Conservation (phyloP, 164 flowering plant species). For the Vitis amurensis region DNA sequence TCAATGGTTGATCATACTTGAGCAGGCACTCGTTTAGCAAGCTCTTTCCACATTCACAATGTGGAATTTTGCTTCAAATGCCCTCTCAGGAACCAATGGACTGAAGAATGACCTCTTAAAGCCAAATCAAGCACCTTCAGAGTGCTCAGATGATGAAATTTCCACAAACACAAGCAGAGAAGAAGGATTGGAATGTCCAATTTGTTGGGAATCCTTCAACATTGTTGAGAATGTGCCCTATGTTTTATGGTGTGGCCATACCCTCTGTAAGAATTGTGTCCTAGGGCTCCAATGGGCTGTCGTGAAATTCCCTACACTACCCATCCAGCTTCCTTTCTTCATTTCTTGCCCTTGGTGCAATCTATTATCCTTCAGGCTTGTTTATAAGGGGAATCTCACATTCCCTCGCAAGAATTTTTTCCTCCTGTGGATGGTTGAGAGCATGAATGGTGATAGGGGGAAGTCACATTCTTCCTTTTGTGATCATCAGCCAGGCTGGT, state of each 20-base stretch:
- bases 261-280: constrained; percentile 68
- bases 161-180: constrained; percentile 39
- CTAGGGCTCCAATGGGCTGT: constrained; percentile 53
- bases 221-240: constrained; percentile 70
- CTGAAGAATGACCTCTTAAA: constrained; percentile 25
- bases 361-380: constrained; percentile 47
- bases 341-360: constrained; percentile 86
- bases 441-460: constrained; percentile 51
- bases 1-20: not conserved
- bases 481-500: constrained; percentile 14
- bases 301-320: constrained; percentile 43
- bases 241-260: constrained; percentile 83
- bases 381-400: constrained; percentile 58
- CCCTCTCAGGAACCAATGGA: constrained; percentile 27
- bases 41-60: constrained; percentile 16
- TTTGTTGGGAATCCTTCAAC: constrained; percentile 79
- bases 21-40: not conserved
- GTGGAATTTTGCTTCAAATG: constrained; percentile 50
- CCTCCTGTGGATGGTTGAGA: constrained; percentile 80
- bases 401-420: constrained; percentile 71
- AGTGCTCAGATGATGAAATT: constrained; percentile 48
- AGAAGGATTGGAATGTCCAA: constrained; percentile 71
- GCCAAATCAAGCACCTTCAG: constrained; percentile 20
- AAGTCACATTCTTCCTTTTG: constrained; percentile 18
- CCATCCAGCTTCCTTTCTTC: constrained; percentile 57